Evolutionary conservation across 345 rosid genomes (phyloP), one percentile per base, ranked within the genome.

Genomic region (Limnanthes douglasii): DNA sequence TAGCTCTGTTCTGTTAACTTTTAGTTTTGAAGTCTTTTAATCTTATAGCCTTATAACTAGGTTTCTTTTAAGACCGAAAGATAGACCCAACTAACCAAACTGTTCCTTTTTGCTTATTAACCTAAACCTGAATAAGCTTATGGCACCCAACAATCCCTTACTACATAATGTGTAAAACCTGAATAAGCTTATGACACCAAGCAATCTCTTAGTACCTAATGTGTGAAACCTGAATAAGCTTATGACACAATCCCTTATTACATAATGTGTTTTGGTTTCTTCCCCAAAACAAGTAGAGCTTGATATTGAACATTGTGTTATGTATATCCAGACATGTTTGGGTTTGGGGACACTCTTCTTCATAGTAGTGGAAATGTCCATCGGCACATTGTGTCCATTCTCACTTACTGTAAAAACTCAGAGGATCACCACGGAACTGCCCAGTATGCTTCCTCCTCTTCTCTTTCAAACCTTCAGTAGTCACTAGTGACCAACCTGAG

Each of bases 351-450:
- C 84, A n/a, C 86, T 90, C 35, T 90, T 90, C 86, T 90, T 90
- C 31, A 79, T 75, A 0, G 95, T 88, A 55, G 92, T 90, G 32
- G 98, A 90, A 73, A 79, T 84, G 95, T 79, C 98, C 0, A 77
- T 90, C 5, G 95, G 84, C 53, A 77, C 98, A n/a, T n/a, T n/a
- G n/a, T n/a, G 3, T 74, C 80, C 49, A 84, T 90, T 30, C 94
- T 90, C 19, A 84, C 98, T 6, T 90, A 70, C 61, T 90, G 98
- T 47, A 95, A 80, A 72, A 95, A 84, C 48, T 68, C 95, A 0
- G 98, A 90, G 45, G 95, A 90, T 72, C 84, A 90, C 66, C 80
- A 90, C 53, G 98, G 98, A 33, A 80, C 81, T 1, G 98, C 98
- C 11, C 98, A 77, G 47, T 86, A 68, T 34, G 98, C 98, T 1